Evolutionary conservation across 768 basidiomycete genomes (phyloP), one percentile per base, ranked within the genome.

Genomic region (Obba rivulosa): DNA sequence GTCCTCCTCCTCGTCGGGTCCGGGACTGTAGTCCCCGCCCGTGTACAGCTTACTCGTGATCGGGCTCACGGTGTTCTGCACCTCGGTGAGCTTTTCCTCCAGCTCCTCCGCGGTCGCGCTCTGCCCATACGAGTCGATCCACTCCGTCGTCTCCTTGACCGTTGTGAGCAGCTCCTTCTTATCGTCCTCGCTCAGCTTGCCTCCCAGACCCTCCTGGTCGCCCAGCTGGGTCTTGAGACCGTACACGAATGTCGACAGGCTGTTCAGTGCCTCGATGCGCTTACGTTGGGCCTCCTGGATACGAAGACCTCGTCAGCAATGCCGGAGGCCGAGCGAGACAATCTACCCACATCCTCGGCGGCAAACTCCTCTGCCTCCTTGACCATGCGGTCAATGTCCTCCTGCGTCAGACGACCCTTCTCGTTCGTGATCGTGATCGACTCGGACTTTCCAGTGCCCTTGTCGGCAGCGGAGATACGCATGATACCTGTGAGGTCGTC

Each of bases 401-500:
- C 64, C 14, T 62, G 62, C 17, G 64, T 58, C 17, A 65, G 81
- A 71, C 94, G 89, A 39, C 91, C 92, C 74, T 93, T 94, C 68
- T 95, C 92, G 70, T 96, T 96, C 58, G 82, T 93, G 71, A 96
- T 97, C 34, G 90, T 93, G 67, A 95, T 91, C 37, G 82, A 85
- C 67, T 87, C 83, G 0, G 85, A 83, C 69, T 93, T 93, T 80
- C 73, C 60, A 77, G 90, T 94, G 65, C 87, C 91, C 85, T 94
- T 94, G 67, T 94, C 92, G 25, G 87, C 77, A 13, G 92, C 92
- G 36, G 77, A 76, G 41, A 95, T 91, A 67, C 90, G 92, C 83
- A 94, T 85, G 59, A 95, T 94, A 75, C 89, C 90, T 31, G 28
- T 7, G 28, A 5, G 13, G 13, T n/a, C n/a, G n/a, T 13, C 13